phyloP scores from a whole-genome alignment of 768 basidiomycete species.

The Suillus americanus region DNA sequence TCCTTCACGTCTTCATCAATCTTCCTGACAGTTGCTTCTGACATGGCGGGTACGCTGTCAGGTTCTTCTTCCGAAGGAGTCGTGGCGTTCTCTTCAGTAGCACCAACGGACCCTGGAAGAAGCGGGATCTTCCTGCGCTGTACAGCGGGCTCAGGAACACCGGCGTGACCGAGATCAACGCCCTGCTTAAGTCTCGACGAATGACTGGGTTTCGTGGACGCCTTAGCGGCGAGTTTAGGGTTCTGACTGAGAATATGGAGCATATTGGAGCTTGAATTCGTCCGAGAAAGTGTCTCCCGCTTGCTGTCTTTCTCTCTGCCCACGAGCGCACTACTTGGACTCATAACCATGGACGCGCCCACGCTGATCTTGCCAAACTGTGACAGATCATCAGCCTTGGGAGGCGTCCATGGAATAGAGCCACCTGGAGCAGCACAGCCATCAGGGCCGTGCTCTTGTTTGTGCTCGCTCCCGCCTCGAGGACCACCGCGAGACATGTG shows the following conservation, averaged over 20 bases:
- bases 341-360: slow-evolving; percentile 72
- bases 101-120: slow-evolving; percentile 72
- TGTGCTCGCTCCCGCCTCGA: slow-evolving; percentile 79
- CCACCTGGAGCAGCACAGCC: slow-evolving; percentile 70
- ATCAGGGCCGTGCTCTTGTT: slow-evolving; percentile 66
- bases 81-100: slow-evolving; percentile 46
- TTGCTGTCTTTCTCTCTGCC: slow-evolving; percentile 68
- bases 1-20: slow-evolving; percentile 83
- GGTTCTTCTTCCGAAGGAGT: slow-evolving; percentile 51
- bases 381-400: slow-evolving; percentile 84
- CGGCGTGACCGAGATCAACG: slow-evolving; percentile 35
- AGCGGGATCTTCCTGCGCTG: slow-evolving; percentile 75
- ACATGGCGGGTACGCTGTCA: slow-evolving; percentile 47
- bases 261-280: slow-evolving; percentile 80
- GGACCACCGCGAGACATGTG: slow-evolving; percentile 92
- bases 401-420: slow-evolving; percentile 48
- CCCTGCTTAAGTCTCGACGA: slow-evolving; percentile 19
- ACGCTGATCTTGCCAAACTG: slow-evolving; percentile 87
- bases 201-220: slow-evolving; percentile 50
- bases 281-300: slow-evolving; percentile 71
- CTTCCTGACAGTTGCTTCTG: slow-evolving; percentile 68
- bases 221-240: slow-evolving; percentile 54
- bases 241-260: slow-evolving; percentile 79
- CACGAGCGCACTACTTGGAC: slow-evolving; percentile 82
- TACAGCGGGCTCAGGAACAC: slow-evolving; percentile 42